Conservation (phyloP, 495 filamentous ascomycete genomes). For the Monascus purpureus region DNA sequence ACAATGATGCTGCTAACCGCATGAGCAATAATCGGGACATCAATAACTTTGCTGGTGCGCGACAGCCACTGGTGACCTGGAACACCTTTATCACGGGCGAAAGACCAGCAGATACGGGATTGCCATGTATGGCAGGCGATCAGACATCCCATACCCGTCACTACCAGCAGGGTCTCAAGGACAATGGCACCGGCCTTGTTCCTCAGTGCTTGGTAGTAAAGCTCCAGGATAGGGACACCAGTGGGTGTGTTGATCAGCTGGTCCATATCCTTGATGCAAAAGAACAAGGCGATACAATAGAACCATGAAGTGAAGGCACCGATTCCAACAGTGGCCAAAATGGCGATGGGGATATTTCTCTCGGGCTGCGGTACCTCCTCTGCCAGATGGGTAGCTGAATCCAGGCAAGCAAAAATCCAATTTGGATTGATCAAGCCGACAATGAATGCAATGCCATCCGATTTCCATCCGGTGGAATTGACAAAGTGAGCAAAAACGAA, state of each 20-base stretch:
- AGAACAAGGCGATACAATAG: conserved; percentile 45
- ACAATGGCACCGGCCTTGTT: conserved; percentile 41
- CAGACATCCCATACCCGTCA: conserved; percentile 41
- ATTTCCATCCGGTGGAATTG: conserved; percentile 48
- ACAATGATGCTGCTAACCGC: conserved; percentile 34
- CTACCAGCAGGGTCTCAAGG: conserved; percentile 38
- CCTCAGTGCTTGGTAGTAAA: conserved; percentile 41
- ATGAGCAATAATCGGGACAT: conserved; percentile 42
- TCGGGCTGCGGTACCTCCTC: conserved; percentile 43
- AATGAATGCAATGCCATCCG: conserved; percentile 49
- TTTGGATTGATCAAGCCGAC: conserved; percentile 49
- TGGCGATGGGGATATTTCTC: conserved; percentile 33
- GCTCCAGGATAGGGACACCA: conserved; percentile 40
- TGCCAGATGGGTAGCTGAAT: conserved; percentile 47
- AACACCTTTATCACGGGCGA: conserved; percentile 43
- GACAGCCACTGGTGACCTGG: conserved; percentile 32
- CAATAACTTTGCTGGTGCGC: conserved; percentile 33
- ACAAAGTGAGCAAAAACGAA: conserved; percentile 50
- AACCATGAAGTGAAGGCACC: conserved; percentile 44
- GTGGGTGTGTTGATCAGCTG: conserved; percentile 34
- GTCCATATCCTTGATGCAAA: conserved; percentile 38
- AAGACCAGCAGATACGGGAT: conserved; percentile 44
- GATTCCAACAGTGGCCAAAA: conserved; percentile 45
- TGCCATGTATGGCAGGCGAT: conserved; percentile 45
- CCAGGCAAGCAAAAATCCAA: conserved; percentile 47